Evolutionary conservation across 2,329 filamentous ascomycete species (phyloP).

Genomic region (Talaromyces sp.): DNA sequence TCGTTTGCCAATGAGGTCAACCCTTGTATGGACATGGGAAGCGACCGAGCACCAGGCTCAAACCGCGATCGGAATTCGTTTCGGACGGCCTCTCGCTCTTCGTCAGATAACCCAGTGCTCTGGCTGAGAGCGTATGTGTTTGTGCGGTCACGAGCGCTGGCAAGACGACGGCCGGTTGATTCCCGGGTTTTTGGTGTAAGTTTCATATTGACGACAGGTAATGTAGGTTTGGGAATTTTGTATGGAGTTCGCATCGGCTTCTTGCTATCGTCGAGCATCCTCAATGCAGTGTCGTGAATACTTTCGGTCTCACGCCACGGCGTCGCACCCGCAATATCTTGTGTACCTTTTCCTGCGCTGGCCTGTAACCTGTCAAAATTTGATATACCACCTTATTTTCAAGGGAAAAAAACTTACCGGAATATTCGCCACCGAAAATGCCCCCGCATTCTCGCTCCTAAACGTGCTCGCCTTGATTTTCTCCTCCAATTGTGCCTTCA

Average conservation of each 20-base stretch:
- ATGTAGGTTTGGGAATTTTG: conserved; percentile 34
- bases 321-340: conserved; percentile 60
- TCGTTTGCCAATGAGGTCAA: conserved; percentile 82
- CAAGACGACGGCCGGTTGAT: conserved; percentile 47
- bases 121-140: conserved; percentile 51
- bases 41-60: conserved; percentile 61
- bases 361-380: conserved; percentile 20
- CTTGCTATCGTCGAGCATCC: conserved; percentile 67
- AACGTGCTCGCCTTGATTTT: conserved; percentile 54
- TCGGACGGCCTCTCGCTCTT: conserved; percentile 67
- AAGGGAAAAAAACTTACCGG: conserved; percentile 33
- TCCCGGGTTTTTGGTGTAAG: conserved; percentile 39
- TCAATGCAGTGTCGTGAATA: conserved; percentile 67
- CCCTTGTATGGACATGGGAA: conserved; percentile 73
- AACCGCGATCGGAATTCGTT: conserved; percentile 78
- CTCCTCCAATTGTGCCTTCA: conserved; percentile 54
- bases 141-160: conserved; percentile 54
- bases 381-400: too few relatives aligned
- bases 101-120: conserved; percentile 56
- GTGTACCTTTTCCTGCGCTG: conserved; percentile 63
- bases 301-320: conserved; percentile 77
- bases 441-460: conserved; percentile 46
- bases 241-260: conserved; percentile 48
- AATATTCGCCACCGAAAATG: conserved; percentile 50
- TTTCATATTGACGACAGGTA: conserved; percentile 41